These are phyloP conservation scores for Leptosphaerulina australis DNA, from an alignment of 2,329 filamentous ascomycete species.

Conservation along the genomic window DNA sequence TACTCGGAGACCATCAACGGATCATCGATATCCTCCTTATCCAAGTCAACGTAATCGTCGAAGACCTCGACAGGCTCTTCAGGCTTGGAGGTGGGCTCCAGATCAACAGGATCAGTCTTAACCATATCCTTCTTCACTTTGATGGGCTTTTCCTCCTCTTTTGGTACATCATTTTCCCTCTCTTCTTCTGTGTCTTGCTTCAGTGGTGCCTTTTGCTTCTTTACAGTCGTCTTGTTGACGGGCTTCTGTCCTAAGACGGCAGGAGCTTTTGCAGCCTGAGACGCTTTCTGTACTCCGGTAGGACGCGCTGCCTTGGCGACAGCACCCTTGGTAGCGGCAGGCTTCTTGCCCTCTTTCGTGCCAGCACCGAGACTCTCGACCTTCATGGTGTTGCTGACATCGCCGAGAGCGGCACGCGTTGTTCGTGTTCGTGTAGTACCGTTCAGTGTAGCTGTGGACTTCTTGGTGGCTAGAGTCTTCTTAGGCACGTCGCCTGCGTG, in stretches of 20 bases:
- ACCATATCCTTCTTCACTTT: conserved; percentile 60
- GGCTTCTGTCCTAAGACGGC: neutral
- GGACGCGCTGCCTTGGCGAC: conserved; percentile 75
- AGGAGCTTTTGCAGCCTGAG: conserved; percentile 52
- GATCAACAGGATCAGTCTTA: conserved; percentile 46
- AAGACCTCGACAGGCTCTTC: conserved; percentile 35
- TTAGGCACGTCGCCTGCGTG: conserved; percentile 63
- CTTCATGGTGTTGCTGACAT: conserved; percentile 95
- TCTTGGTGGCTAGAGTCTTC: conserved; percentile 55
- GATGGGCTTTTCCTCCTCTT: conserved; percentile 59
- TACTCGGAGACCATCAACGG: conserved; percentile 98
- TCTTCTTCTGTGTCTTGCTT: conserved; percentile 43
- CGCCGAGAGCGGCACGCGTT: conserved; percentile 84
- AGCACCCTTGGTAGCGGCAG: conserved; percentile 61
- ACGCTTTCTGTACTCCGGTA: conserved; percentile 78
- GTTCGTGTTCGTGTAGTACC: conserved; percentile 56
- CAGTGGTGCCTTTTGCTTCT: conserved; percentile 69
- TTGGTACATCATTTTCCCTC: conserved; percentile 34
- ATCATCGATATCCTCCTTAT: conserved; percentile 87
- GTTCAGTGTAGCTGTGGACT: conserved; percentile 49
- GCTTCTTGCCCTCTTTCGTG: conserved; percentile 72
- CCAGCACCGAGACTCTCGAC: conserved; percentile 56
- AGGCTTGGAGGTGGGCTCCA: conserved; percentile 22
- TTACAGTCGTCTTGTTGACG: conserved; percentile 62
- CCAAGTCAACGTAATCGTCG: conserved; percentile 64